Percentiles rank a stretch among this genome's conserved stretches.
Conservation (phyloP, 2,329 filamentous ascomycete species). For the Fusarium buxicola region DNA sequence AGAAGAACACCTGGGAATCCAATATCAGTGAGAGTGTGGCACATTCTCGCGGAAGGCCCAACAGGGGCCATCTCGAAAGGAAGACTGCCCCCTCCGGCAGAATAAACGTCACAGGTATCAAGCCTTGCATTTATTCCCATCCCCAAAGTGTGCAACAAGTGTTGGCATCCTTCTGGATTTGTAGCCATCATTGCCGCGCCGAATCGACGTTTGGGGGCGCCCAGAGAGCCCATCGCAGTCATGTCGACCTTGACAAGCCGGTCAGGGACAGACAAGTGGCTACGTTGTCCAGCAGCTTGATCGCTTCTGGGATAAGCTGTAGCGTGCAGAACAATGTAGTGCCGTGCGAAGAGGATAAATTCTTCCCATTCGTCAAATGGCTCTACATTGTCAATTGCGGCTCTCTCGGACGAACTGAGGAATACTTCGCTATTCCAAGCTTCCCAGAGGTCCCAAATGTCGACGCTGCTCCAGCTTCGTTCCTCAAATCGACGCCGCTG, state of each 20-base stretch:
- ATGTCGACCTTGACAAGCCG: constrained; percentile 21
- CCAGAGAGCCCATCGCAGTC: constrained; percentile 15
- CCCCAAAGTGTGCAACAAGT: constrained; percentile 59
- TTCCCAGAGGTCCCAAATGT: constrained; percentile 80
- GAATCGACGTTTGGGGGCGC: constrained; percentile 64
- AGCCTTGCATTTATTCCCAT: constrained; percentile 58
- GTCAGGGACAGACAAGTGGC: neutral
- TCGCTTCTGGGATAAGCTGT: constrained; percentile 23
- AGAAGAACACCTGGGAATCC: constrained; percentile 70
- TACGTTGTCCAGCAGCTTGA: neutral
- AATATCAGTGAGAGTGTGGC: constrained; percentile 79
- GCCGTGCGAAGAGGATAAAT: constrained; percentile 83
- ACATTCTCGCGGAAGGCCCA: constrained; percentile 66
- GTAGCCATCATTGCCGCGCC: constrained; percentile 63
- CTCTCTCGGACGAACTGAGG: constrained; percentile 69
- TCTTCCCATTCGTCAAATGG: constrained; percentile 98
- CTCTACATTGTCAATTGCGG: constrained; percentile 75
- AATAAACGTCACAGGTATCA: constrained; percentile 64
- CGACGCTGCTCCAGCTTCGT: constrained; percentile 74
- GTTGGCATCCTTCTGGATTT: constrained; percentile 55
- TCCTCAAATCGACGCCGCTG: constrained; percentile 76
- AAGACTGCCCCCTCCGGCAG: constrained; percentile 25
- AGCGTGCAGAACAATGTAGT: constrained; percentile 84
- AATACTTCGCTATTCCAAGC: constrained; percentile 80
- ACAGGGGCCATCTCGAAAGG: constrained; percentile 45